phyloP scores from a whole-genome alignment of 768 basidiomycete genomes.

The Leccinum broughii region DNA sequence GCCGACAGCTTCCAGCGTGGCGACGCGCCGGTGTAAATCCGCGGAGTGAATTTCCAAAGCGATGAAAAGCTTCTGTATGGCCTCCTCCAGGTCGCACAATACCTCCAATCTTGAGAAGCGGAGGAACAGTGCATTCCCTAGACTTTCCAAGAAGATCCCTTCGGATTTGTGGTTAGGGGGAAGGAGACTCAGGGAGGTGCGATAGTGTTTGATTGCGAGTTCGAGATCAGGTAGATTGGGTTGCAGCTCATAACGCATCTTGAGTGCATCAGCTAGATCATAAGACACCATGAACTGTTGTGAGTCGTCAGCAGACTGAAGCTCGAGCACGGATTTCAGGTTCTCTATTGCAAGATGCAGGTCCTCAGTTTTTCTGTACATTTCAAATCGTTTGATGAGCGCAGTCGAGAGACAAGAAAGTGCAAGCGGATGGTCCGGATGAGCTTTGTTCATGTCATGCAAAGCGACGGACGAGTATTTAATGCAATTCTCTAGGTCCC shows the following conservation, averaged over 20 bases:
- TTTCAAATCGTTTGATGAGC: constrained; percentile 26
- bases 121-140: constrained; percentile 29
- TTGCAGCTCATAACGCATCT: constrained; percentile 27
- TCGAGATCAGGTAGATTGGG: constrained; percentile 29
- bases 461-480: constrained; percentile 22
- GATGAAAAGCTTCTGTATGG: constrained; percentile 26
- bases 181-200: constrained; percentile 20
- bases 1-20: constrained; percentile 24
- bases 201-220: constrained; percentile 27
- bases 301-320: constrained; percentile 17
- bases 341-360: constrained; percentile 31
- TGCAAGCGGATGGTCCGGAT: constrained; percentile 18
- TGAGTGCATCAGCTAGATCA: constrained; percentile 31
- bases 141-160: constrained; percentile 15
- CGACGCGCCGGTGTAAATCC: constrained; percentile 14
- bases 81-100: constrained; percentile 24
- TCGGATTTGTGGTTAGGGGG: constrained; percentile 16
- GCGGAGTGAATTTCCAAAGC: constrained; percentile 22
- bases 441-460: constrained; percentile 12
- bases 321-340: constrained; percentile 21
- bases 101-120: constrained; percentile 20
- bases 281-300: constrained; percentile 15
- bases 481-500: constrained; percentile 27
- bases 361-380: constrained; percentile 18
- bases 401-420: constrained; percentile 26